Evolutionary conservation across 352 stramenopile species (phyloP), one percentile per base, ranked within the genome.

Genomic region (Phytophthora tentaculata): DNA sequence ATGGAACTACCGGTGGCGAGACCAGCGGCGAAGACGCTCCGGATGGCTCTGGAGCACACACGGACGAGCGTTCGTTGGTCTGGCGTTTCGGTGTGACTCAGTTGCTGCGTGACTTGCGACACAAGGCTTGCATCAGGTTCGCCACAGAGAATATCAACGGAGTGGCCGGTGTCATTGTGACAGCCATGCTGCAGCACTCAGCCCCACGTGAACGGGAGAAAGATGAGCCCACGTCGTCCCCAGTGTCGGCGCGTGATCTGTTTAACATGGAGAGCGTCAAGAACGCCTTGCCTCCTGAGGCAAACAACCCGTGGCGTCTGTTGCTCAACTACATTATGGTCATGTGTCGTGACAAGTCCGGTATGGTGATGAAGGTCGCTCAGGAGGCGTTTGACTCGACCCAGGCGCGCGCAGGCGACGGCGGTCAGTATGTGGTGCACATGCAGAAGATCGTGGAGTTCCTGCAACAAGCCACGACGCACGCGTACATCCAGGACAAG

Each of bases 361-460:
- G 87, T 16, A 96, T 96, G 89, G 72, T 96, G 49, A 88, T 91
- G 69, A 95, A 95, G 66, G 82, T 89, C 3, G 79, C 81, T 20
- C 65, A 85, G 28, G 87, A 96, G 57, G 57, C 74, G 44, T 92
- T 93, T 55, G 83, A 95, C 60, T 58, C 83, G 23, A 83, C 79
- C 13, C 73, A 89, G 50, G 61, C 74, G 43, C 84, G 81, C 9
- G 58, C 86, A 2, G 82, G 84, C 37, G 89, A 96, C 43, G 89
- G 89, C 19, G 89, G 89, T n/a, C 87, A 93, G 62, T 96, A 95
- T 61, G 87, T 92, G 22, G 87, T 96, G 28, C 89, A 96, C 69
- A 94, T 96, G 86, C 81, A 92, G 62, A 96, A 96, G 74, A 95
- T 96, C 57, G 74, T 94, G 20, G 73, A 82, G 43, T 94, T 92